A percentile compares a stretch with the other conserved stretches of the same genome.
Evolutionary conservation across 208 protist species (phyloP).

Genomic region (Balamuthia mandrillaris): DNA sequence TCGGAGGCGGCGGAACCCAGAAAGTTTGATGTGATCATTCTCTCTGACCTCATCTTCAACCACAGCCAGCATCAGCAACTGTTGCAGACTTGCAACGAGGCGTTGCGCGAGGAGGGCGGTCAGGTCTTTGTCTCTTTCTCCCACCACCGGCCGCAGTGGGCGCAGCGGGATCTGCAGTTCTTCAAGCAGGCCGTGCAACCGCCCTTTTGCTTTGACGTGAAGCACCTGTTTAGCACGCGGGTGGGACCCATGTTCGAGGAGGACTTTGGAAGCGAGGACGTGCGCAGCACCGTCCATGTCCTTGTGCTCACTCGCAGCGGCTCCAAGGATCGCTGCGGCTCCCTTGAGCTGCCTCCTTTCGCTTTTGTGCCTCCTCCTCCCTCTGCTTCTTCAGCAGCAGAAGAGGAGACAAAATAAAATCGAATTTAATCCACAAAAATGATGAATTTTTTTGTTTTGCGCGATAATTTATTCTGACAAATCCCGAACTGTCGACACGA

Average conservation of each 20-base stretch:
- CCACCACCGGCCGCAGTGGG: constrained; percentile 33
- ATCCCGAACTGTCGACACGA: too few species aligned
- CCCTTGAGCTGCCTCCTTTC: too few species aligned
- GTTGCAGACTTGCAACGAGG: background rate
- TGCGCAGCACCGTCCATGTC: constrained; percentile 42
- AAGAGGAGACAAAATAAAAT: too few species aligned
- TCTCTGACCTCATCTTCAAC: constrained; percentile 54
- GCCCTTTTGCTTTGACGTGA: constrained; percentile 14
- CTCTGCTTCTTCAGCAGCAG: too few species aligned
- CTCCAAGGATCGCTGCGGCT: too few species aligned
- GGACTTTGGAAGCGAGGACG: constrained; percentile 51
- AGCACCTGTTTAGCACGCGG: constrained; percentile 45
- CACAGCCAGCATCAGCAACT: constrained; percentile 36
- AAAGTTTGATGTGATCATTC: constrained; percentile 54
- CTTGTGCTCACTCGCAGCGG: background rate
- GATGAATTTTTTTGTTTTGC: too few species aligned
- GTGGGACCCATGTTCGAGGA: constrained; percentile 49
- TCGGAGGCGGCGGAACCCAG: too few species aligned
- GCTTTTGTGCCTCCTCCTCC: too few species aligned
- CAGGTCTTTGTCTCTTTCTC: constrained; percentile 54
- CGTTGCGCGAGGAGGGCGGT: constrained; percentile 30
- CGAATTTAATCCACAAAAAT: too few species aligned
- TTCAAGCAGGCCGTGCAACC: constrained; percentile 28
- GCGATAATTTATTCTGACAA: too few species aligned
- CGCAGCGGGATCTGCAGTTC: constrained; percentile 42